Conservation (phyloP, 805 yeast genomes). For the Candida loeiensis region DNA sequence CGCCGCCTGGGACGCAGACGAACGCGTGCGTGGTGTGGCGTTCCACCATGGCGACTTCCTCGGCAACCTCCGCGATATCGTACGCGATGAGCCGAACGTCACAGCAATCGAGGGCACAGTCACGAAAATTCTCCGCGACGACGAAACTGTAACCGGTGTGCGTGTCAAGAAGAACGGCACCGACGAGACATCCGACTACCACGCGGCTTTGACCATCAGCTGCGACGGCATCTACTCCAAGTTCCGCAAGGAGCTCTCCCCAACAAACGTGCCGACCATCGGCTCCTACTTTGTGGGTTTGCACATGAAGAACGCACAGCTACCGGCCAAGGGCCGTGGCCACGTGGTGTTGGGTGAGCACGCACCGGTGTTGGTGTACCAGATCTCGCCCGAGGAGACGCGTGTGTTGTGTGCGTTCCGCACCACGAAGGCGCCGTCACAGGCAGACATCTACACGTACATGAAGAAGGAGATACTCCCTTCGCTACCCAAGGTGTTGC, state of each 20-base stretch:
- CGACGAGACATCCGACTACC: conserved; percentile 26
- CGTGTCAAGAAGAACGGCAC: conserved; percentile 40
- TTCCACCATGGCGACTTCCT: conserved; percentile 93
- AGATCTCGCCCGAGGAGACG: conserved; percentile 77
- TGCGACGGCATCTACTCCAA: conserved; percentile 95
- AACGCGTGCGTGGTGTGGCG: conserved; percentile 68
- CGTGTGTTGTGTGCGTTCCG: conserved; percentile 87
- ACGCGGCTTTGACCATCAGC: conserved; percentile 64
- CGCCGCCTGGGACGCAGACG: conserved; percentile 56
- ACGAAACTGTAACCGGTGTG: conserved; percentile 71
- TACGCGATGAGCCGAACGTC: conserved; percentile 65
- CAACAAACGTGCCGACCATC: conserved; percentile 59
- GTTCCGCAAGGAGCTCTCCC: conserved; percentile 70
- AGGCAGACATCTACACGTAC: conserved; percentile 58
- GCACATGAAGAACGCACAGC: conserved; percentile 65
- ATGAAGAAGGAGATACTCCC: conserved; percentile 60
- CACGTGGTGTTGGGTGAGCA: conserved; percentile 86
- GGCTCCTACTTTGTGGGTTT: conserved; percentile 88
- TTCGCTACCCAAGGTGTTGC: conserved; percentile 57
- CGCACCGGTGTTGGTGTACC: conserved; percentile 86
- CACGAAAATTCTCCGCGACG: conserved; percentile 56
- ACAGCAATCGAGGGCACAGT: conserved; percentile 82
- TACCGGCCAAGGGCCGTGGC: conserved; percentile 76
- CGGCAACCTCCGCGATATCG: conserved; percentile 69
- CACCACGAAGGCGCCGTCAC: conserved; percentile 68